Conservation (phyloP, 306 rosid genomes). For the Vigna nakashimae region DNA sequence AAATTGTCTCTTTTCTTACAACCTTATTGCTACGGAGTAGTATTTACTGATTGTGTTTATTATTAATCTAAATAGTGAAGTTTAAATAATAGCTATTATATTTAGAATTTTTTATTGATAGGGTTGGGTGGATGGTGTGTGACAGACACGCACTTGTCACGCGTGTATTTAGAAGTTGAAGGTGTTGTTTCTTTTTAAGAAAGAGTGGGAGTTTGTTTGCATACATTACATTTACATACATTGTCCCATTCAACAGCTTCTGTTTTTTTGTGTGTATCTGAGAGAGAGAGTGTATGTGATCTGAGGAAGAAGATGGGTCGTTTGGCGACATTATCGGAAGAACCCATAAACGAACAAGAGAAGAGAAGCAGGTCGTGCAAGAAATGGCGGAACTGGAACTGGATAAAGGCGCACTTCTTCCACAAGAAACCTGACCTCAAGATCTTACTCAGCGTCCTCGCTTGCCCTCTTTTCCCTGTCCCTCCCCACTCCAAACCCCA, state of each 20-base stretch:
- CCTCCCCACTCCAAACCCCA: constrained; percentile 47
- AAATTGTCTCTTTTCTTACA: no score
- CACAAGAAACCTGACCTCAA: constrained; percentile 72
- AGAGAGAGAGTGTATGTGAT: not conserved
- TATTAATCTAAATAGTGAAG: no score
- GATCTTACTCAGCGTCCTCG: constrained; percentile 81
- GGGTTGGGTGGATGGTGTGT: not conserved
- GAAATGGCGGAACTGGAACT: constrained; percentile 77
- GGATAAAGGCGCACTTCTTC: constrained; percentile 75
- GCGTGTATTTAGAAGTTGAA: not conserved
- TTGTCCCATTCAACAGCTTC: not conserved
- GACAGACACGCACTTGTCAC: not conserved
- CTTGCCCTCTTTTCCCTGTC: constrained; percentile 83
- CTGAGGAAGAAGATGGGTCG: constrained; percentile 52
- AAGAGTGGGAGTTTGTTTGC: not conserved
- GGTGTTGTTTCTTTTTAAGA: not conserved
- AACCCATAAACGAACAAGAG: constrained; percentile 67
- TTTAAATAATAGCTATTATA: no score
- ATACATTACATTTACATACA: not conserved
- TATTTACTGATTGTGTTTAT: no score
- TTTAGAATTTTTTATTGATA: not conserved
- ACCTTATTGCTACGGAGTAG: no score
- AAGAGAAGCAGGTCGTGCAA: constrained; percentile 4
- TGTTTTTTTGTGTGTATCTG: not conserved
- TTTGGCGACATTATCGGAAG: constrained; percentile 76